Evolutionary conservation across 176 grass and related monocot genomes (phyloP).

Genomic region (Phoenix dactylifera): DNA sequence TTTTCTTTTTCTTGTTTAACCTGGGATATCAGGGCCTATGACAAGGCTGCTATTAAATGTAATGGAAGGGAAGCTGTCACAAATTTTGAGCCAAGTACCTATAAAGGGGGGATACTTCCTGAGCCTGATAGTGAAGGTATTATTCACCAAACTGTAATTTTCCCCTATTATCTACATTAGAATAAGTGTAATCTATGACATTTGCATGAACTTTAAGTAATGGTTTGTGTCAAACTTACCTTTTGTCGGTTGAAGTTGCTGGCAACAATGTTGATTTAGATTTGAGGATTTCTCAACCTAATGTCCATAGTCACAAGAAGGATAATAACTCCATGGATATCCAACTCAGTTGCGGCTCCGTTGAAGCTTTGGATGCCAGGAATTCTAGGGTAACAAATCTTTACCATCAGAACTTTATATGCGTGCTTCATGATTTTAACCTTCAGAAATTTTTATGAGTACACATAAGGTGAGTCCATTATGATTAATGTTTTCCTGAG

Average conservation of each 20-base stretch:
- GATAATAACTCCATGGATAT: slow-evolving; percentile 27
- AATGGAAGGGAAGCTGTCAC: slow-evolving; percentile 95
- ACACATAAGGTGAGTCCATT: no score
- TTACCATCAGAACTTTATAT: not conserved
- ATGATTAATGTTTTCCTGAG: no score
- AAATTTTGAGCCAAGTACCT: slow-evolving; percentile 71
- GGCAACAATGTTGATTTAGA: slow-evolving; percentile 65
- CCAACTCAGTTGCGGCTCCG: slow-evolving; percentile 35
- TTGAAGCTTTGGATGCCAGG: slow-evolving; percentile 33
- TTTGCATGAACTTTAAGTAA: no score
- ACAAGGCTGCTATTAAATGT: slow-evolving; percentile 87
- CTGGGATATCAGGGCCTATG: slow-evolving; percentile 57
- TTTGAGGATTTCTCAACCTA: slow-evolving; percentile 90
- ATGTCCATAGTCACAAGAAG: slow-evolving; percentile 29
- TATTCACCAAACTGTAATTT: no score
- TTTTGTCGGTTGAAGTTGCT: slow-evolving; percentile 29
- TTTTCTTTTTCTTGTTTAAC: slow-evolving; percentile 3
- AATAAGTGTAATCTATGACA: no score
- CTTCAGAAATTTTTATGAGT: no score
- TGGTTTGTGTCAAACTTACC: not conserved
- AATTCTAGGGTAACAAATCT: slow-evolving; percentile 33
- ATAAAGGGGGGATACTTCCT: slow-evolving; percentile 38
- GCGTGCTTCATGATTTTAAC: no score
- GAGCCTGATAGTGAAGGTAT: slow-evolving; percentile 62
- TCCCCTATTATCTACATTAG: no score